Conservation (phyloP, 106 monocot genomes). For the Alisma plantagoaquatica region DNA sequence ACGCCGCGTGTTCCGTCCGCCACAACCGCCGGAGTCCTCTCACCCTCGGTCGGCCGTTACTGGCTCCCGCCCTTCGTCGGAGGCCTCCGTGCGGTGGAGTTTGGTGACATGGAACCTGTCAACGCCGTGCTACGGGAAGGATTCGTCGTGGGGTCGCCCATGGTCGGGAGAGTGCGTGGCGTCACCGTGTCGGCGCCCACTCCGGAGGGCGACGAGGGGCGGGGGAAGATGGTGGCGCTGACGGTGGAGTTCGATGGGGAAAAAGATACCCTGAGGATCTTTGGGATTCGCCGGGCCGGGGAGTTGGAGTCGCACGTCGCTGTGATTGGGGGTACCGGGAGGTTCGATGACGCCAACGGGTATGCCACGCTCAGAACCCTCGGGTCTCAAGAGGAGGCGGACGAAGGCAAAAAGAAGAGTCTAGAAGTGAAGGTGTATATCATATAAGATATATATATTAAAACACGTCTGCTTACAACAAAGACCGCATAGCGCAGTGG, state of each 20-base stretch:
- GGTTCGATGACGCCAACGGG: constrained; percentile 16
- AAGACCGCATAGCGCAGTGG: constrained; percentile 99
- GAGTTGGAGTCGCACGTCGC: constrained; percentile 5
- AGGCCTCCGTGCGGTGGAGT: constrained; percentile 5
- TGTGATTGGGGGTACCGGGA: constrained; percentile 20
- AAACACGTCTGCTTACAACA: too few species aligned
- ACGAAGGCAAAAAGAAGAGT: not conserved
- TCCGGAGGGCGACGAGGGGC: not conserved
- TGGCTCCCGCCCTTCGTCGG: not conserved
- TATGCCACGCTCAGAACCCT: constrained; percentile 6
- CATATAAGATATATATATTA: constrained; percentile 3
- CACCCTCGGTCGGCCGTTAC: too few species aligned
- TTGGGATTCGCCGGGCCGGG: constrained; percentile 8
- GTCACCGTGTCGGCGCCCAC: constrained; percentile 1
- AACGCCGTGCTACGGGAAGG: constrained; percentile 13
- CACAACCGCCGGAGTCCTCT: too few species aligned
- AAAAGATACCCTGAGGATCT: constrained; percentile 9
- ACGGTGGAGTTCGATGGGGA: constrained; percentile 4
- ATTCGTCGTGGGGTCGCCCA: not conserved
- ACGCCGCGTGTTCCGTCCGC: too few species aligned
- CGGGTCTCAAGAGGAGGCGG: not conserved
- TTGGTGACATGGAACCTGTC: constrained; percentile 3
- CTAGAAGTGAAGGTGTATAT: not conserved
- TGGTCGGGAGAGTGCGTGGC: constrained; percentile 8
- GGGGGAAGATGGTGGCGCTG: constrained; percentile 16